Evolutionary conservation across 2,329 filamentous ascomycete genomes (phyloP), one percentile per base, ranked within the genome.

Genomic region (Hymenoscyphus linearis): DNA sequence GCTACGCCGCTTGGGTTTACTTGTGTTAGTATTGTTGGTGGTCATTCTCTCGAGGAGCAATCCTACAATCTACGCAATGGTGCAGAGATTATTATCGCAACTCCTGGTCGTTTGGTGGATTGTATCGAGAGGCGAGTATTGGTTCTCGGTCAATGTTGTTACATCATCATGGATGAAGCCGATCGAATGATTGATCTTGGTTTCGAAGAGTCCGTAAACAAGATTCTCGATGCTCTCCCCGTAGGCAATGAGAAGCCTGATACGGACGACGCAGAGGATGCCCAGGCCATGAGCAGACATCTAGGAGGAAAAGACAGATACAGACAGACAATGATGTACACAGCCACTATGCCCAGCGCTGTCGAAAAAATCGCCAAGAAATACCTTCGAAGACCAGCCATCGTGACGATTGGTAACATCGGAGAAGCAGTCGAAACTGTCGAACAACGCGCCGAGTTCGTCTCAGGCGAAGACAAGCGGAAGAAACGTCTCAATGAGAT

Each of bases 311-410:
- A 86, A 67, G 88, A 92, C 70, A 84, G 89, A 25, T 98, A 98
- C 78, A 83, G 95, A 62, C 93, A 99, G 76, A 99, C 95, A 0
- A 99, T 99, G 95, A 99, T 99, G 95, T 99, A 98, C 85, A 98
- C 95, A 66, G 95, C 95, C 58, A 99, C 95, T 31, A 99, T 99
- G 95, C 93, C 95, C 1, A 79, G 90, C 0, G 85, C 90, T 0
- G 90, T 99, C 16, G 95, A 99, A 74, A 90, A 90, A 65, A 98
- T 99, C 66, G 95, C 95, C n/a, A 89, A 93, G 70, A 96, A 96
- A 74, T 99, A 99, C 73, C 85, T 98, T 16, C 89, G 93, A 0
- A 86, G 95, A 13, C 95, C 95, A 0, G 95, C 95, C 22, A 95
- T 93, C 57, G 92, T 97, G 44, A 96, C 90, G 0, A 98, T 99